These are phyloP conservation scores for Lobosporangium transversale DNA, from an alignment of 192 early-diverging fungal genomes.

Conservation along the genomic window DNA sequence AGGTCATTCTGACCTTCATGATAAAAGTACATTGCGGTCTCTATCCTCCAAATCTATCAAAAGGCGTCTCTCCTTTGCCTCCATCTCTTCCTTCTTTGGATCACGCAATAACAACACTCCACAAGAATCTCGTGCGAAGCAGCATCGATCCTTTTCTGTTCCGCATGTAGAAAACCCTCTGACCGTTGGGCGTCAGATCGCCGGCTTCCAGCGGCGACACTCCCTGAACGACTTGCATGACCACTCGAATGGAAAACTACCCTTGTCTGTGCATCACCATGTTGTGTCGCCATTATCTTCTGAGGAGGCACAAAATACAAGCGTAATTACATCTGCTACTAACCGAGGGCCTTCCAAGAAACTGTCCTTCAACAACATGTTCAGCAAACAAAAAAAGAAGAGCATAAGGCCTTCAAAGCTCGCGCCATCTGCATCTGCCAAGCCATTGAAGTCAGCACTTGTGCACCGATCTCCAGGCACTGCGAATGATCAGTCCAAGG, in stretches of 20 bases:
- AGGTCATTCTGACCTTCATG: too few relatives aligned
- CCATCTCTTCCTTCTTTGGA: conserved; percentile 43
- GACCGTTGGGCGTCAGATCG: conserved; percentile 32
- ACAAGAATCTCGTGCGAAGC: conserved; percentile 27
- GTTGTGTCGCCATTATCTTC: too few relatives aligned
- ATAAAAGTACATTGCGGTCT: background rate
- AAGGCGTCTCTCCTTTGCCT: conserved; percentile 43
- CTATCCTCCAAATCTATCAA: conserved; percentile 31
- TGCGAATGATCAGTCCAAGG: background rate
- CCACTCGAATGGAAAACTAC: background rate
- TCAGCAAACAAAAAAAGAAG: conserved; percentile 25
- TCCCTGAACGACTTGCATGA: conserved; percentile 44
- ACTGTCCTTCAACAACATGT: conserved; percentile 33
- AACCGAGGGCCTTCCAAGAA: conserved; percentile 3
- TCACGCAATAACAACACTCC: conserved; percentile 1
- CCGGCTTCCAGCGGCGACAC: conserved; percentile 42
- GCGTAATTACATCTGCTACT: background rate
- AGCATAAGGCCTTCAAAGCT: background rate
- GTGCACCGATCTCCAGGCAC: conserved; percentile 14
- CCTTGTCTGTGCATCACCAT: background rate
- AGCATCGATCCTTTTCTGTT: conserved; percentile 30
- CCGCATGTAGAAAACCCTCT: conserved; percentile 44
- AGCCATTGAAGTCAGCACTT: conserved; percentile 37
- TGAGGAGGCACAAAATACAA: too few relatives aligned
- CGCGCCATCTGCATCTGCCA: conserved; percentile 6